Conservation (phyloP, 352 stramenopile species). For the Phytopythium delawarense region DNA sequence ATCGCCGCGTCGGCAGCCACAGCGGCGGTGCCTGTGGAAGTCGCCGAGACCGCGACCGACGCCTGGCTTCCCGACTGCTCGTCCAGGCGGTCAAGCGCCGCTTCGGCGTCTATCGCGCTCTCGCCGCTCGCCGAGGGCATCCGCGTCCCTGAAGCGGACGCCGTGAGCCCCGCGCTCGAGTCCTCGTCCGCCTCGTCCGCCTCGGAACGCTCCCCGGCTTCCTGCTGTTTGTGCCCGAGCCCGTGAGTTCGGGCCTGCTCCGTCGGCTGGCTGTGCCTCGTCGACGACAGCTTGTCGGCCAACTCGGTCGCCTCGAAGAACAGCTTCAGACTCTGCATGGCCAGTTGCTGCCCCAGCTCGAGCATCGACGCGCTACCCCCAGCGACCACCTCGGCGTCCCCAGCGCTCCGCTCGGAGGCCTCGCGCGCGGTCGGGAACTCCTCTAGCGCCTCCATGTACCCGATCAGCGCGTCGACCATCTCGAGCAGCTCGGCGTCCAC, state of each 20-base stretch:
- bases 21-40: background rate
- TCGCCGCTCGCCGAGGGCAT: slow-evolving; percentile 3
- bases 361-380: slow-evolving; percentile 18
- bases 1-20: background rate
- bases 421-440: slow-evolving; percentile 2
- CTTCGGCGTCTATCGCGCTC: background rate
- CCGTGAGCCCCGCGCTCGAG: background rate
- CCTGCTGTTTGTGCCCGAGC: background rate
- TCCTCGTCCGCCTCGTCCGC: background rate
- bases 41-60: background rate
- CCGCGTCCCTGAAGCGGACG: background rate
- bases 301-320: slow-evolving; percentile 73
- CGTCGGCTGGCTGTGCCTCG: slow-evolving; percentile 4
- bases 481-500: background rate
- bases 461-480: slow-evolving; percentile 19
- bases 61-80: background rate
- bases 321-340: slow-evolving; percentile 41
- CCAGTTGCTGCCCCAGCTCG: slow-evolving; percentile 22
- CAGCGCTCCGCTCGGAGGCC: background rate
- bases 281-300: slow-evolving; percentile 46
- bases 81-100: background rate
- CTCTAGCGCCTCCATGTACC: slow-evolving; percentile 19
- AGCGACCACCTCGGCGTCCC: background rate
- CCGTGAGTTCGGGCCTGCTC: background rate
- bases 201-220: background rate